Evolutionary conservation across 352 stramenopile species (phyloP).

Genomic region (Globisporangium nodosum): DNA sequence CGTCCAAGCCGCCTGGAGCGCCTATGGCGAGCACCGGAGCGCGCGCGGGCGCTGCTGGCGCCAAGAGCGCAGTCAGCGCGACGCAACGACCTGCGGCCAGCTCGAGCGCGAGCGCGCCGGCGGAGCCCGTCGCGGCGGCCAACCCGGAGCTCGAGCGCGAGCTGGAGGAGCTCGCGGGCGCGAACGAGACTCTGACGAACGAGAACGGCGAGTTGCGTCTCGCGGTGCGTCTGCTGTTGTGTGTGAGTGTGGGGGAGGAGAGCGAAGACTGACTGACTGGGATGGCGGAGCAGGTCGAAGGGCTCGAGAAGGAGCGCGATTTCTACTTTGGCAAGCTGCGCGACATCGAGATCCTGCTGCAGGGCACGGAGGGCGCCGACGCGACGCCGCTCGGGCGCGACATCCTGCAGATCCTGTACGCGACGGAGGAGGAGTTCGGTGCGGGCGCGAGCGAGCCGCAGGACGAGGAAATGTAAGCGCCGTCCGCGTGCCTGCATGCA

Average conservation of each 20-base stretch:
- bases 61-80: conserved; percentile 10
- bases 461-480: conserved; percentile 45
- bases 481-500: not conserved
- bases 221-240: conserved; percentile 33
- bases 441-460: conserved; percentile 39
- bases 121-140: conserved; percentile 11
- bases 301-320: conserved; percentile 93
- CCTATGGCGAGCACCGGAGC: conserved; percentile 20
- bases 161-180: conserved; percentile 60
- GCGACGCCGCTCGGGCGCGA: conserved; percentile 49
- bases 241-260: not conserved
- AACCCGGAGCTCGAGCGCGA: conserved; percentile 61
- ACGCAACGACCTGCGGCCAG: conserved; percentile 30
- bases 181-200: conserved; percentile 69
- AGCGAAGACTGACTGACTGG: not conserved
- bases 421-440: conserved; percentile 55
- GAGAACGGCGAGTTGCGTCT: conserved; percentile 71
- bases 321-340: conserved; percentile 99
- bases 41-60: conserved; percentile 10
- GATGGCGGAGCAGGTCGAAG: conserved; percentile 56
- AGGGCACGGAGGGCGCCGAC: conserved; percentile 55
- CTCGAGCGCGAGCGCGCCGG: conserved; percentile 8
- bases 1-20: conserved; percentile 41
- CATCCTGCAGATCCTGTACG: conserved; percentile 88
- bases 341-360: conserved; percentile 96